phyloP scores from a whole-genome alignment of 2,329 filamentous ascomycete genomes.

The Penicillium paneum region DNA sequence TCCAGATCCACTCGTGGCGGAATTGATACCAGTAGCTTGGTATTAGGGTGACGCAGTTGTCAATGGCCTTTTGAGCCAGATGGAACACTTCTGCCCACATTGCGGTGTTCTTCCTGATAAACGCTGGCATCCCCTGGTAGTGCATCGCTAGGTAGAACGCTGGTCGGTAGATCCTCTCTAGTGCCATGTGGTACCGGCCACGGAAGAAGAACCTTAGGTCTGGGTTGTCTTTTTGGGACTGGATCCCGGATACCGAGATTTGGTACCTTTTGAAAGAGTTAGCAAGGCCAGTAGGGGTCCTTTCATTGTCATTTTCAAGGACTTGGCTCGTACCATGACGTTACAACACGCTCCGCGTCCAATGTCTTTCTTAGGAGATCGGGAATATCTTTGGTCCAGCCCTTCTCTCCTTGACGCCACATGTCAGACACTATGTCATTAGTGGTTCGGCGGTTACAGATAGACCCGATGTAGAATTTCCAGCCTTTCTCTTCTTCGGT shows the following conservation, averaged over 20 bases:
- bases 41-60: constrained; percentile 19
- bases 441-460: constrained; percentile 23
- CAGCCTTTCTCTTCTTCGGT: constrained; percentile 23
- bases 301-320: background rate
- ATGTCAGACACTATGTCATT: constrained; percentile 24
- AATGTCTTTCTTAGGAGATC: constrained; percentile 12
- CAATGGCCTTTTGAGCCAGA: constrained; percentile 19
- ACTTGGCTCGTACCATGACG: constrained; percentile 16
- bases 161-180: constrained; percentile 23
- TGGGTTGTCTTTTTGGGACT: constrained; percentile 10
- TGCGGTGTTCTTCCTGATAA: constrained; percentile 5
- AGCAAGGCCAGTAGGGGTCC: background rate
- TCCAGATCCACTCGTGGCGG: constrained; percentile 25
- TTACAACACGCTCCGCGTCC: constrained; percentile 17
- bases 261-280: constrained; percentile 15
- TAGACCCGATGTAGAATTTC: constrained; percentile 24
- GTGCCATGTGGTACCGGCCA: constrained; percentile 13
- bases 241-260: constrained; percentile 10
- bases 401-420: constrained; percentile 21
- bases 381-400: constrained; percentile 19
- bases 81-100: constrained; percentile 11
- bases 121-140: constrained; percentile 17
- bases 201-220: constrained; percentile 18
- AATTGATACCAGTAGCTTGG: constrained; percentile 21
- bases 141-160: constrained; percentile 24